Base-by-base conservation (phyloP, 2,329 filamentous ascomycete species). In the Trichoderma oligosporum region DNA sequence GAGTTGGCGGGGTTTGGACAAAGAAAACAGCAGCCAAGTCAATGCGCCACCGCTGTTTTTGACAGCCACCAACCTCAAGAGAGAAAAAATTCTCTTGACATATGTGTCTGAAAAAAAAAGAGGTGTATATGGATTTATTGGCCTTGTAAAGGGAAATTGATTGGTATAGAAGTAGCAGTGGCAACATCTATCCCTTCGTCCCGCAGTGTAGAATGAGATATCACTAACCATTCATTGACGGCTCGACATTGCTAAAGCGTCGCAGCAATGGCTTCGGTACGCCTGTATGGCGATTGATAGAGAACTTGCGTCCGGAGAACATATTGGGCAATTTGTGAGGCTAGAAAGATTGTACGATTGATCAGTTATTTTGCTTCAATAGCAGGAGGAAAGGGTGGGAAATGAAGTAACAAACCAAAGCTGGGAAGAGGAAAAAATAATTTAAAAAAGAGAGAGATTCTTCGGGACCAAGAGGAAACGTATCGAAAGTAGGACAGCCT, bases 221-320 rank as follows among this genome's bases (percentile, higher is more conserved):
- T 46, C 31, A 69, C 78, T 66, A 72, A 85, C 82, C 82, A 67
- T 78, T 83, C 33, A 70, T 64, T 60, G 76, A 78, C n/a, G 81
- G 78, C 64, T 85, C 82, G 60, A 76, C 77, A 47, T 79, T 76
- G 64, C 82, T 85, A 67, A 84, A 85, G 63, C 83, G 79, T 61
- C 83, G 76, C 41, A 71, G 67, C 35, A 73, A 68, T 38, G 76
- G 74, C 67, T 83, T 79, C 59, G 83, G 83, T 38, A 80, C 78
- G 65, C 83, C 83, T 52, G 83, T 85, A 67, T 84, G 82, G 67
- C 82, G 78, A 73, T 86, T 85, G 73, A 86, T 85, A 61, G 82
- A 85, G 71, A 86, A 86, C 69, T 85, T 84, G 73, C 83, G 81
- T 59, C 77, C 78, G 68, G 74, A 72, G 65, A 82, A 82, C 74